Evolutionary conservation across 2,329 filamentous ascomycete genomes (phyloP), one percentile per base, ranked within the genome.

Genomic region (Apiospora sp.): DNA sequence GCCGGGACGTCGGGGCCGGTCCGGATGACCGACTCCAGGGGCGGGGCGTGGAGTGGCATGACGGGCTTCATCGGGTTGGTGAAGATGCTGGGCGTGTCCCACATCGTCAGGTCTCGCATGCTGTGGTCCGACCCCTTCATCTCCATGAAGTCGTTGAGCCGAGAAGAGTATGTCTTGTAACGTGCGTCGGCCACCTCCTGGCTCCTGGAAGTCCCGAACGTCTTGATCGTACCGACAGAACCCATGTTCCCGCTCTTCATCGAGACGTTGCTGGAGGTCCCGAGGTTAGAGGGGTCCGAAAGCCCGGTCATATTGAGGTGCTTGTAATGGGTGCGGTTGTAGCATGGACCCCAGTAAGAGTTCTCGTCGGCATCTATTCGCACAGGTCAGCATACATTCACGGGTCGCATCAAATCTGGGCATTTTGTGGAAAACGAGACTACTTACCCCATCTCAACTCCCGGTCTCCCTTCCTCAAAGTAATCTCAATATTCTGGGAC

Each of bases 21-120:
- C 14, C 78, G 78, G 67, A 86, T 77, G 24, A 87, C 74, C 1
- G 75, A 75, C 72, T 87, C 85, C 0, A 80, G 49, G 44, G 77
- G 78, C 34, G 79, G 79, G 6, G 79, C 82, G 46, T 82, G 78
- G 69, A 82, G 77, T 1, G 84, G 82, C 49, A 85, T 78, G 13
- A 76, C 76, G 1, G 82, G 82, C 69, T 81, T 78, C 19, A 75
- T 71, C 16, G 79, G 77, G 70, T 80, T 79, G 13, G 75, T 74
- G 71, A 81, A 82, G n/a, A 82, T 74, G 67, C 76, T 78, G 14
- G 74, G 75, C 14, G 75, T 74, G n/a, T 75, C 73, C 46, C 76
- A 76, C 72, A 79, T 84, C 34, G 80, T 78, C 48, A 74, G 74
- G 34, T 81, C 75, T 19, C 83, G 80, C 67, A 81, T 73, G 22